Evolutionary conservation across 441 rosid species (phyloP).

Genomic region (Hura crepitans): DNA sequence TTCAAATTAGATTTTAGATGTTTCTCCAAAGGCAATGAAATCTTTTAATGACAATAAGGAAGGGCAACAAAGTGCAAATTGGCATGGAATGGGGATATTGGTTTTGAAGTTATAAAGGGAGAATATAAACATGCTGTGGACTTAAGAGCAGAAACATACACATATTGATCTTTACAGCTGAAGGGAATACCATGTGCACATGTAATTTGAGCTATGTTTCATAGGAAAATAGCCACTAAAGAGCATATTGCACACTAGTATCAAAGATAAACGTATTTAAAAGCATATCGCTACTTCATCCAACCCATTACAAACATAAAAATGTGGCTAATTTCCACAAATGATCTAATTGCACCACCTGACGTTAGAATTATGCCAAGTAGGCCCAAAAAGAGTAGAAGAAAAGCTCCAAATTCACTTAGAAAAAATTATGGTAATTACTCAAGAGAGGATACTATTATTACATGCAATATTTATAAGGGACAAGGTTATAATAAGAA

Average conservation of each 20-base stretch:
- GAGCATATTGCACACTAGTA: background rate
- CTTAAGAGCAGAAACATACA: too few species aligned
- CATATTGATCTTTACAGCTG: background rate
- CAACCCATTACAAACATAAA: background rate
- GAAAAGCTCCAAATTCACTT: too few species aligned
- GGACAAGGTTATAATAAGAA: too few species aligned
- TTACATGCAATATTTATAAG: too few species aligned
- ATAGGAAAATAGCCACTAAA: background rate
- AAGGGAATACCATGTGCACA: background rate
- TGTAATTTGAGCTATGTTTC: background rate
- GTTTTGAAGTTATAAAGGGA: too few species aligned
- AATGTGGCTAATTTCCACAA: background rate
- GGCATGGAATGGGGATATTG: too few species aligned
- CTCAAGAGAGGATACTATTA: too few species aligned
- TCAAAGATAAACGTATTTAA: background rate
- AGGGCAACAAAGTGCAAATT: background rate
- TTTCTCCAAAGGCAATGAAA: background rate
- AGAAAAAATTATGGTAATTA: too few species aligned
- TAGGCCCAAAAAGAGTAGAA: too few species aligned
- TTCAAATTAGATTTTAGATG: background rate
- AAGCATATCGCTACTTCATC: background rate
- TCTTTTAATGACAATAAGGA: background rate
- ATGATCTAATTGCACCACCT: background rate
- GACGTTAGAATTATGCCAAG: too few species aligned
- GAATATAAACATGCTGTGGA: too few species aligned